Percentiles rank a stretch among this genome's conserved stretches.
phyloP scores from a whole-genome alignment of 768 basidiomycete species.

The Pluteus cervinus region DNA sequence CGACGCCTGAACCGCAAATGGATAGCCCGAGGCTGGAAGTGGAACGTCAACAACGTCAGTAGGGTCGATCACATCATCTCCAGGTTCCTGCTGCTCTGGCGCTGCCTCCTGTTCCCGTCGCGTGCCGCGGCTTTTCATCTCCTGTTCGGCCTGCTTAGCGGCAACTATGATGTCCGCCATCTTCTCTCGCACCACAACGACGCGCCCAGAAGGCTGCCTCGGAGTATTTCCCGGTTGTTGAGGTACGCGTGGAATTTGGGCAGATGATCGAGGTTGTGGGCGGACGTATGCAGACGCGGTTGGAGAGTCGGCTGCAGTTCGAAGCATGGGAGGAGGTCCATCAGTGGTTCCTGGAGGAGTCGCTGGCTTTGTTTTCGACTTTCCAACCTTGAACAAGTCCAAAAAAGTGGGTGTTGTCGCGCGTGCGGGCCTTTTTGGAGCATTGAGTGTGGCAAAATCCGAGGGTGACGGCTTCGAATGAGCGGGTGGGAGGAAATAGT shows the following conservation, averaged over 20 bases:
- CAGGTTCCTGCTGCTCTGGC: constrained; percentile 25
- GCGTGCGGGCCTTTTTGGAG: constrained; percentile 41
- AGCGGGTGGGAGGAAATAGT: constrained; percentile 83
- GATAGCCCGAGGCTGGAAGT: constrained; percentile 59
- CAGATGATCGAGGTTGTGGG: constrained; percentile 29
- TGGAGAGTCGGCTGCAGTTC: constrained; percentile 62
- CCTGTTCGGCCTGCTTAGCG: constrained; percentile 70
- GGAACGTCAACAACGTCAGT: constrained; percentile 82
- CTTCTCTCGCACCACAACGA: constrained; percentile 81
- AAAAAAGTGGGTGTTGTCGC: constrained; percentile 51
- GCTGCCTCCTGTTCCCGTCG: constrained; percentile 41
- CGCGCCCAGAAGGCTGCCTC: constrained; percentile 45
- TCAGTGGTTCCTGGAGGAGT: constrained; percentile 37
- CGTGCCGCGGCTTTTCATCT: constrained; percentile 52
- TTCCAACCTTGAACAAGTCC: constrained; percentile 66
- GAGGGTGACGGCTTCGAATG: constrained; percentile 75
- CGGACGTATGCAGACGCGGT: constrained; percentile 23
- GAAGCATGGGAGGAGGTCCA: constrained; percentile 38
- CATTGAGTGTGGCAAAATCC: constrained; percentile 43
- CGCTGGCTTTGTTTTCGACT: constrained; percentile 58
- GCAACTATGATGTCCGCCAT: constrained; percentile 66
- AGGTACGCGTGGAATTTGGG: constrained; percentile 30
- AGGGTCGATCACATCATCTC: constrained; percentile 68
- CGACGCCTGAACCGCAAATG: constrained; percentile 72
- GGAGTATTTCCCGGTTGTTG: constrained; percentile 21